Evolutionary conservation across 192 early-diverging fungal genomes (phyloP).

Genomic region (Gorgonomyces haynaldii): DNA sequence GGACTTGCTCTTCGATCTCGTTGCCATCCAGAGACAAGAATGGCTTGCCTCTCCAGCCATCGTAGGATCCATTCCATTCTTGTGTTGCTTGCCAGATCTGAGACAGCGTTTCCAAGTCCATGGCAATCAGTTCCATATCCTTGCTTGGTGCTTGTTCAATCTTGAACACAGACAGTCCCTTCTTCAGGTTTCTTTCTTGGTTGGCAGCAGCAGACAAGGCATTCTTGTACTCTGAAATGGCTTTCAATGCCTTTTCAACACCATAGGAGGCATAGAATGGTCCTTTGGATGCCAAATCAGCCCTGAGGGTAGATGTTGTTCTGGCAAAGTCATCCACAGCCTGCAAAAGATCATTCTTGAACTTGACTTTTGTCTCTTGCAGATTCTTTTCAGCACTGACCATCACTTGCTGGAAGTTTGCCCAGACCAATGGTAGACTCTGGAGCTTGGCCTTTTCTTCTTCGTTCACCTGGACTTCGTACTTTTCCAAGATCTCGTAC

Average conservation of each 20-base stretch:
- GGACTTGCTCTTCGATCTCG: slow-evolving; percentile 44
- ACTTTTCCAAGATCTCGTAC: slow-evolving; percentile 51
- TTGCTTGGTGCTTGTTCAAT: slow-evolving; percentile 42
- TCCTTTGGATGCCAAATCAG: slow-evolving; percentile 40
- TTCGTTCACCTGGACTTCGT: slow-evolving; percentile 49
- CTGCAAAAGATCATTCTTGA: slow-evolving; percentile 37
- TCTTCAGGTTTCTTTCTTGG: slow-evolving; percentile 35
- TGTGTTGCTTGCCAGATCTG: slow-evolving; percentile 34
- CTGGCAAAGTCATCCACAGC: slow-evolving; percentile 42
- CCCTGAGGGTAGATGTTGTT: slow-evolving; percentile 23
- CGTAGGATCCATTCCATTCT: slow-evolving; percentile 40
- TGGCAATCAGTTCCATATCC: slow-evolving; percentile 32
- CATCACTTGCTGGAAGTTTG: slow-evolving; percentile 34
- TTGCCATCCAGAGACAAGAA: slow-evolving; percentile 36
- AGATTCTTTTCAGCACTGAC: slow-evolving; percentile 35
- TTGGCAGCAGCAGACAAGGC: slow-evolving; percentile 23
- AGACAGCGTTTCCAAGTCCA: slow-evolving; percentile 31
- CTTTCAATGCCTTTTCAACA: slow-evolving; percentile 39
- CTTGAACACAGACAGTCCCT: slow-evolving; percentile 44
- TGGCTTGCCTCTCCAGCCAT: slow-evolving; percentile 29
- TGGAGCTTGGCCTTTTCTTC: slow-evolving; percentile 39
- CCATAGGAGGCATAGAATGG: slow-evolving; percentile 35
- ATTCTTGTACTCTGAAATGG: slow-evolving; percentile 33
- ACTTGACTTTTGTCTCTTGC: slow-evolving; percentile 46
- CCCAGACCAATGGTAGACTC: slow-evolving; percentile 30